A percentile compares a stretch with the other conserved stretches of the same genome.
phyloP scores from a whole-genome alignment of 1,284 basidiomycete species.

The Xerocomus nothofagi region DNA sequence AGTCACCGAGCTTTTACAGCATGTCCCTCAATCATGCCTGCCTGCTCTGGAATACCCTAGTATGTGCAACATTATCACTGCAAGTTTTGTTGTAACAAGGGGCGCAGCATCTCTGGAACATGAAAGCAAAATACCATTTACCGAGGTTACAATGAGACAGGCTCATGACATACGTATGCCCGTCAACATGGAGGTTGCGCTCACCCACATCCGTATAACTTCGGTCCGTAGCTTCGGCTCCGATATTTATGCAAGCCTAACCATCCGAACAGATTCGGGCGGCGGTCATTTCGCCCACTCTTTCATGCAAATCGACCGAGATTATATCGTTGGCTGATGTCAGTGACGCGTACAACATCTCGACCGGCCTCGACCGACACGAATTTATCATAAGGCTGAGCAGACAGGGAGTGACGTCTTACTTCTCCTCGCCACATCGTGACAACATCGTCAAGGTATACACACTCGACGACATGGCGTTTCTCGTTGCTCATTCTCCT shows the following conservation, averaged over 20 bases:
- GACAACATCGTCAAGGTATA: constrained; percentile 76
- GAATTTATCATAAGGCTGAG: constrained; percentile 81
- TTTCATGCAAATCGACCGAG: constrained; percentile 75
- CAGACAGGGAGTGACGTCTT: constrained; percentile 66
- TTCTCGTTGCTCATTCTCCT: not conserved
- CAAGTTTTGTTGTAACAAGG: constrained; percentile 10
- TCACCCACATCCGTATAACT: constrained; percentile 66
- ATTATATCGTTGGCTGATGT: constrained; percentile 77
- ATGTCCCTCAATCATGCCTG: constrained; percentile 52
- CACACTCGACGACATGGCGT: not conserved
- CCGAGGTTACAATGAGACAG: constrained; percentile 63
- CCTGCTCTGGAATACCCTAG: constrained; percentile 54
- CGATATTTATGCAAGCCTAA: constrained; percentile 7
- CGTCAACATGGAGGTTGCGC: constrained; percentile 60
- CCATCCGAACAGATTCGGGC: constrained; percentile 54
- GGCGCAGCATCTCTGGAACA: constrained; percentile 56
- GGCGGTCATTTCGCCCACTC: constrained; percentile 57
- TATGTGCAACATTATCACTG: constrained; percentile 33
- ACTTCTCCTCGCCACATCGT: constrained; percentile 66
- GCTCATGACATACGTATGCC: constrained; percentile 60
- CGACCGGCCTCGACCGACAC: constrained; percentile 69
- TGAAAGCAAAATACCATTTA: constrained; percentile 52
- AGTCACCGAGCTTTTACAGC: constrained; percentile 54
- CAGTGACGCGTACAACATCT: constrained; percentile 82
- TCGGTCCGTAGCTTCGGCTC: constrained; percentile 45